Percentiles rank a stretch among this genome's conserved stretches.
Conservation (phyloP, 345 rosid genomes). For the Trapa bicornis region DNA sequence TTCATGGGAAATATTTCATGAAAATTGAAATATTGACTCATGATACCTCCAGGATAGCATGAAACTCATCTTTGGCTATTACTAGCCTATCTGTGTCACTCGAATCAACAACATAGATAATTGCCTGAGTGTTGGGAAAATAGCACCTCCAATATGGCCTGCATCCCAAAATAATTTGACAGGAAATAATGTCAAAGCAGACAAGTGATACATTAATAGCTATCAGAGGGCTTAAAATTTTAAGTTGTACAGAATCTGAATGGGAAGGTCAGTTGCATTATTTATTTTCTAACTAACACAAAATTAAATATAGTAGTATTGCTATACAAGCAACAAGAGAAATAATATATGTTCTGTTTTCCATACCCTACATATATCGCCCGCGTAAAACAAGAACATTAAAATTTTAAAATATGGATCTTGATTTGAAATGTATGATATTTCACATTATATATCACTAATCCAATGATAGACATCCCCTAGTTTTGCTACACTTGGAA, state of each 20-base stretch:
- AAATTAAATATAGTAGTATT: neutral
- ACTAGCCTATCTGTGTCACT: conserved; percentile 62
- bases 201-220: neutral
- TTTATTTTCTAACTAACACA: neutral
- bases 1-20: neutral
- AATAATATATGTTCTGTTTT: neutral
- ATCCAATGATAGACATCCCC: neutral
- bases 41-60: conserved; percentile 63
- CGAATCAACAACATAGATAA: conserved; percentile 70
- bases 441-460: neutral
- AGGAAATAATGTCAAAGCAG: conserved; percentile 3
- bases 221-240: neutral
- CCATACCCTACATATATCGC: neutral
- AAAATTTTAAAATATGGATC: neutral
- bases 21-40: neutral
- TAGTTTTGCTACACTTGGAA: neutral
- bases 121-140: conserved; percentile 72
- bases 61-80: conserved; percentile 72
- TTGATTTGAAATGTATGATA: neutral
- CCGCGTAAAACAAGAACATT: neutral
- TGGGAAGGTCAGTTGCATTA: neutral
- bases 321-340: neutral
- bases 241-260: neutral
- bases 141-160: conserved; percentile 89
- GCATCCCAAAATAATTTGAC: conserved; percentile 4